These are phyloP conservation scores for Dichotomocladium elegans DNA, from an alignment of 371 early-diverging fungal genomes.

Conservation along the genomic window DNA sequence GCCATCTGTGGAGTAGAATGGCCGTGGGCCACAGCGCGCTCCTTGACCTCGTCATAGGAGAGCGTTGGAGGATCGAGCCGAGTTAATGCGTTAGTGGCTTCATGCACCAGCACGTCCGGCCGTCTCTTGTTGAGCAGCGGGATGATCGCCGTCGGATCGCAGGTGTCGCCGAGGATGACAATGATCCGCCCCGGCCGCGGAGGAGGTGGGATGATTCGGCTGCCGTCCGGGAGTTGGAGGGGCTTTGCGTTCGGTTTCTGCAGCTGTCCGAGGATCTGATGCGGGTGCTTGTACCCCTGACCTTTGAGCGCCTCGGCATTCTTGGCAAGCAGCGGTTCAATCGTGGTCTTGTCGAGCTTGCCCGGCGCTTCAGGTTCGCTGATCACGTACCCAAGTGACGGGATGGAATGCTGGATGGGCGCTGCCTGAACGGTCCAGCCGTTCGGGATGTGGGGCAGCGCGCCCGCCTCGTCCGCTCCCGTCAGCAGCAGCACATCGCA, in stretches of 20 bases:
- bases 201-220: conserved; percentile 28
- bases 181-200: conserved; percentile 42
- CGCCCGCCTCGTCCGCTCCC: neutral
- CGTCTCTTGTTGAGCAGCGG: conserved; percentile 1
- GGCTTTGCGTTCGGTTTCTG: conserved; percentile 34
- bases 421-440: conserved; percentile 32
- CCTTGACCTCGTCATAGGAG: conserved; percentile 17
- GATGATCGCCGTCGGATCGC: conserved; percentile 31
- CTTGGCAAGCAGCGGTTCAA: conserved; percentile 38
- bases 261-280: conserved; percentile 39
- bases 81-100: conserved; percentile 59
- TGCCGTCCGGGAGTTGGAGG: conserved; percentile 47
- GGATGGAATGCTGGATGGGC: conserved; percentile 50
- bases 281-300: conserved; percentile 41
- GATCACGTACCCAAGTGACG: conserved; percentile 52
- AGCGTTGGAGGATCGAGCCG: conserved; percentile 17
- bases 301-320: conserved; percentile 30
- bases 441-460: neutral
- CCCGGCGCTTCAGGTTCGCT: conserved; percentile 39
- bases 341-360: conserved; percentile 27
- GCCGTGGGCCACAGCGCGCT: conserved; percentile 42
- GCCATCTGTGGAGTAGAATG: conserved; percentile 70
- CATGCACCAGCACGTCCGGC: conserved; percentile 48
- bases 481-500: conserved; percentile 11
- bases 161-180: conserved; percentile 58